A percentile compares a stretch with the other conserved stretches of the same genome.
phyloP scores from a whole-genome alignment of 2,329 filamentous ascomycete genomes.

The Coleophoma cylindrospora region DNA sequence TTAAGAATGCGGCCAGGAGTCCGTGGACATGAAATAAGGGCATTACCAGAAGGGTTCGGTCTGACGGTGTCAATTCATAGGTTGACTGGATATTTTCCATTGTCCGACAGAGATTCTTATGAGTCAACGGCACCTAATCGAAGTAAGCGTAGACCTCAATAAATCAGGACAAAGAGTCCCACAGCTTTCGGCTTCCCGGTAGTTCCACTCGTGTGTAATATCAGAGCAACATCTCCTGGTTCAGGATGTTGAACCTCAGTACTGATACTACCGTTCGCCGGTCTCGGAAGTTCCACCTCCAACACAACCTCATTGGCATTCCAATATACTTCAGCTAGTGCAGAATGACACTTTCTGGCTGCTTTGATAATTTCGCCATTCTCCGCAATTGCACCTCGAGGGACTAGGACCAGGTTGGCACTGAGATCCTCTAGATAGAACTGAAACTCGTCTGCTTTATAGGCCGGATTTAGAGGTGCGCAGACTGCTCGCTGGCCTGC shows the following conservation, averaged over 20 bases:
- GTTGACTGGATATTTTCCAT: slow-evolving; percentile 81
- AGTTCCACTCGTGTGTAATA: slow-evolving; percentile 80
- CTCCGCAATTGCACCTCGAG: slow-evolving; percentile 63
- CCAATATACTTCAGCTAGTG: slow-evolving; percentile 85
- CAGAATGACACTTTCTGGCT: slow-evolving; percentile 72
- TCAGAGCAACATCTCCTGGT: slow-evolving; percentile 73
- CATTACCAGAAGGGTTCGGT: slow-evolving; percentile 85
- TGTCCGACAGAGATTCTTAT: slow-evolving; percentile 74
- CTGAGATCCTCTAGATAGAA: slow-evolving; percentile 88
- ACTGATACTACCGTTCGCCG: slow-evolving; percentile 47
- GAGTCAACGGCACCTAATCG: slow-evolving; percentile 77
- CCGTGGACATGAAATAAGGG: slow-evolving; percentile 88
- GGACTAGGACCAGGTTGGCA: slow-evolving; percentile 73
- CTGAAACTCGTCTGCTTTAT: slow-evolving; percentile 87
- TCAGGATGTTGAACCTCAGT: slow-evolving; percentile 48
- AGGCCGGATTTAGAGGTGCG: slow-evolving; percentile 81
- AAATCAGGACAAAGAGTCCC: too few relatives aligned
- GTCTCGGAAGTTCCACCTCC: slow-evolving; percentile 72
- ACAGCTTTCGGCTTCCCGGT: slow-evolving; percentile 82
- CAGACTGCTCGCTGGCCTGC: slow-evolving; percentile 81
- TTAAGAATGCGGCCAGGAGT: slow-evolving; percentile 76
- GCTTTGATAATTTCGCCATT: slow-evolving; percentile 70
- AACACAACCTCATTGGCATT: slow-evolving; percentile 66
- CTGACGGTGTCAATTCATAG: slow-evolving; percentile 64
- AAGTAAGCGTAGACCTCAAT: too few relatives aligned